phyloP scores from a whole-genome alignment of 768 basidiomycete species.

The Kondoa malvinella region DNA sequence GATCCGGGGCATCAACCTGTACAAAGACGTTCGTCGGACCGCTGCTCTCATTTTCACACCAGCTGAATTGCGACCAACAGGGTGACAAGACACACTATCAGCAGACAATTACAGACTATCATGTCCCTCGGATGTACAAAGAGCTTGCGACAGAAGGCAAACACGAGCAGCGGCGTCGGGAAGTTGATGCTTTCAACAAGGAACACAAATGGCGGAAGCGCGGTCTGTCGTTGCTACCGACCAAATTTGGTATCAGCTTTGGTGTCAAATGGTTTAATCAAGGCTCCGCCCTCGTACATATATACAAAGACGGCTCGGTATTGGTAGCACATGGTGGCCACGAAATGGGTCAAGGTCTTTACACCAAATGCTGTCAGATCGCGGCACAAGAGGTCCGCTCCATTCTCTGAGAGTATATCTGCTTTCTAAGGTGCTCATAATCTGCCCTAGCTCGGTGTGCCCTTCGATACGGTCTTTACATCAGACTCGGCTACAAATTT shows the following conservation, averaged over 20 bases:
- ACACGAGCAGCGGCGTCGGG: slow-evolving; percentile 19
- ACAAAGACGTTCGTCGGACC: not conserved
- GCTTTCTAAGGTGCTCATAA: not conserved
- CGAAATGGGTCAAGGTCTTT: slow-evolving; percentile 25
- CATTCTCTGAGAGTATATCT: too few species aligned
- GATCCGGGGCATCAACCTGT: slow-evolving; percentile 13
- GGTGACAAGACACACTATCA: slow-evolving; percentile 24
- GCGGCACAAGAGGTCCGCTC: slow-evolving; percentile 27
- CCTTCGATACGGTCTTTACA: slow-evolving; percentile 25
- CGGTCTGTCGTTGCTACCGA: slow-evolving; percentile 23
- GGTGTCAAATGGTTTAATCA: slow-evolving; percentile 2
- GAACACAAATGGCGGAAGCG: slow-evolving; percentile 26
- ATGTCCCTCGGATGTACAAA: slow-evolving; percentile 23
- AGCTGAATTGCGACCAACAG: too few species aligned
- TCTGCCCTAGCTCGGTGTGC: slow-evolving; percentile 14
- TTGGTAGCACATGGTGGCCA: slow-evolving; percentile 27
- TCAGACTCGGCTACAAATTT: slow-evolving; percentile 24
- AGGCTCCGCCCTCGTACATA: slow-evolving; percentile 16
- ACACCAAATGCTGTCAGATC: slow-evolving; percentile 24
- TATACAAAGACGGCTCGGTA: slow-evolving; percentile 24
- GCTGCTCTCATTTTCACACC: not conserved
- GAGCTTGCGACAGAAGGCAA: slow-evolving; percentile 18
- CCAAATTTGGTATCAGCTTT: slow-evolving; percentile 25
- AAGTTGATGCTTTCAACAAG: slow-evolving; percentile 23
- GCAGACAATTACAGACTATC: slow-evolving; percentile 24